Base-by-base conservation (phyloP, 352 stramenopile species). In the Phytophthora sojae region DNA sequence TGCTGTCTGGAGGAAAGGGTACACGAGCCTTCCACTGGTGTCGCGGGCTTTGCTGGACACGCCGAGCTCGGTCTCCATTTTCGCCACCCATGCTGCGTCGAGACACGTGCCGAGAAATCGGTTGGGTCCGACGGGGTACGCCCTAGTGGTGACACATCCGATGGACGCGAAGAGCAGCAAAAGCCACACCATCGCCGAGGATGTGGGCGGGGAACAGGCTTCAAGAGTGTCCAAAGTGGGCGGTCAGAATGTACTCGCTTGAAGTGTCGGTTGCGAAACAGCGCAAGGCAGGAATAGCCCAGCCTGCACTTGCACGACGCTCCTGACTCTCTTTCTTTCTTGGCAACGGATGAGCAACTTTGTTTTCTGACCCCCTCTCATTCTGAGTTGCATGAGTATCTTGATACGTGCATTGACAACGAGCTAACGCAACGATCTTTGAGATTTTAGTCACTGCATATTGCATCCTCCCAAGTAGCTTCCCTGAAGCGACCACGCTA, bases 21-120 rank as follows among this genome's bases (percentile, higher is more conserved):
- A 39, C 4, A 73, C 54, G 14, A 88, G 74, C 1, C 73, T 66
- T 0, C 76, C 70, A 29, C 58, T 68, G 0, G 61, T 23, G 42
- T 86, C 71, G 5, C 78, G 73, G 6, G 69, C 58, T n/a, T 57
- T 57, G 17, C 57, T 60, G 0, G 71, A 70, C 6, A 86, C 37
- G 0, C 57, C 55, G 12, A 71, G 59, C n/a, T 67, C 47, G 0
- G 23, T n/a, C 60, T 82, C 74, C 54, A 81, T 75, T 15, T 57
- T 26, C 12, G 30, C 11, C 25, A 84, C 83, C 83, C 83, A 89
- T 3, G 35, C 23, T 1, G 71, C 23, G 15, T 61, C 71, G 6
- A 91, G 71, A 55, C 83, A 91, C 1, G 81, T 77, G 21, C 79
- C 81, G 1, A 89, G 63, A 25, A 87, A 86, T 15, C 77, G 73